Base-by-base conservation (phyloP, 306 rosid genomes). In the Cercis canadensis region DNA sequence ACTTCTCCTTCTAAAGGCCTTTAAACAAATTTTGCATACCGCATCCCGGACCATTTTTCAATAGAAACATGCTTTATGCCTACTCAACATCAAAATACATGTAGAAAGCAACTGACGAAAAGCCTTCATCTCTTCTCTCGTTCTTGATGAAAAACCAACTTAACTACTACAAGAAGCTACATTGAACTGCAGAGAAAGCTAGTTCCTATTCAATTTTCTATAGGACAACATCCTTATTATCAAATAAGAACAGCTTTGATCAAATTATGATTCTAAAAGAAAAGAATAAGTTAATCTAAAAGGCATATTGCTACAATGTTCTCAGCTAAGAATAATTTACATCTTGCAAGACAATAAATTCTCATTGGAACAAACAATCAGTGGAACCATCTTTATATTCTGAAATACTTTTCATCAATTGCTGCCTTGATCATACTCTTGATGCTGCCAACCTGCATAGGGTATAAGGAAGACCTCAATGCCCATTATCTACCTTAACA, bases 281-380 rank as follows among this genome's bases (percentile, higher is more conserved):
- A 80, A 7, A 52, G 62, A 59, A 59, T 40, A 46, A 43, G 21
- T 49, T 34, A 49, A 57, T 65, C 76, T 76, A 60, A 45, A 71
- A 67, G 81, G 72, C 75, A 75, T 19, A 65, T 57, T 81, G 66
- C 83, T 77, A 80, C 59, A 71, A 76, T 81, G 10, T 67, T 73
- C 76, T 69, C 82, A 69, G 82, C 82, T 73, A 70, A 74, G 78
- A 81, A 80, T 78, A 81, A 78, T 66, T 81, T 75, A 86, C 85
- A 82, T 78, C 72, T 65, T 53, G 74, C 62, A 72, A 75, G 73
- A 69, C 77, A 72, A 67, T 58, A 82, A 72, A 81, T 83, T 81
- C 84, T 61, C 36, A 62, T 39, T 37, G 81, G 73, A 85, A 75
- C 73, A 67, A 67, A 73, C 75, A 83, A 37, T 32, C 68, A 18